phyloP scores from a whole-genome alignment of 1,284 basidiomycete genomes.

The Microbotryomycetes sp. region DNA sequence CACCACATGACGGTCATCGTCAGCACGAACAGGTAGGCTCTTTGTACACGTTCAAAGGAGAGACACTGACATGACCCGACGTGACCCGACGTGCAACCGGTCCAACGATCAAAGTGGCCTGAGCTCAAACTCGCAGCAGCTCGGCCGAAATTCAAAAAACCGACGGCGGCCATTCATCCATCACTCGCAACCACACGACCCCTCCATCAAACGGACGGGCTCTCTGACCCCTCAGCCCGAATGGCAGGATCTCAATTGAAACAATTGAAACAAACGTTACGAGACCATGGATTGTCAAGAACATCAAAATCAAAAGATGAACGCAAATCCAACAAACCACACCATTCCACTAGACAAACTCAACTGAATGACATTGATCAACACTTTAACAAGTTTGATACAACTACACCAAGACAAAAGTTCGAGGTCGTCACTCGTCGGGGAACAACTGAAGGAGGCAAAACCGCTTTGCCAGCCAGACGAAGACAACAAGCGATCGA shows the following conservation, averaged over 20 bases:
- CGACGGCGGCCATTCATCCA: too few relatives aligned
- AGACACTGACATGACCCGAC: too few relatives aligned
- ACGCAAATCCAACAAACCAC: slow-evolving; percentile 51
- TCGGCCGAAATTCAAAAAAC: too few relatives aligned
- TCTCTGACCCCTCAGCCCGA: too few relatives aligned
- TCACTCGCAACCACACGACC: too few relatives aligned
- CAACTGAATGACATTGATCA: slow-evolving; percentile 77
- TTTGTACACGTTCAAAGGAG: too few relatives aligned
- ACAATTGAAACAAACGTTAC: slow-evolving; percentile 78
- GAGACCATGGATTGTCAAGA: slow-evolving; percentile 64
- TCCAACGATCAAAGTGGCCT: too few relatives aligned
- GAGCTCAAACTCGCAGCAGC: too few relatives aligned
- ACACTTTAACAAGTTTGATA: slow-evolving; percentile 87
- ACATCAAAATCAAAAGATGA: slow-evolving; percentile 54
- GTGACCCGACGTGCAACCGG: too few relatives aligned
- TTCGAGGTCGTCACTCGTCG: slow-evolving; percentile 49
- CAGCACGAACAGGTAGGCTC: too few relatives aligned
- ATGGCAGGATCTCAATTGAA: slow-evolving; percentile 63
- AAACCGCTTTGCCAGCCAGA: slow-evolving; percentile 71
- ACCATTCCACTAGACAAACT: slow-evolving; percentile 29
- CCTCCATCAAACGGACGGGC: too few relatives aligned
- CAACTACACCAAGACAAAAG: slow-evolving; percentile 66
- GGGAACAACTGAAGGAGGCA: slow-evolving; percentile 75
- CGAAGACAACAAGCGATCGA: slow-evolving; percentile 86
- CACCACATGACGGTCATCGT: too few relatives aligned